A percentile compares a stretch with the other conserved stretches of the same genome.
Conservation (phyloP, 352 stramenopile species). For the Phytophthora palmivora region DNA sequence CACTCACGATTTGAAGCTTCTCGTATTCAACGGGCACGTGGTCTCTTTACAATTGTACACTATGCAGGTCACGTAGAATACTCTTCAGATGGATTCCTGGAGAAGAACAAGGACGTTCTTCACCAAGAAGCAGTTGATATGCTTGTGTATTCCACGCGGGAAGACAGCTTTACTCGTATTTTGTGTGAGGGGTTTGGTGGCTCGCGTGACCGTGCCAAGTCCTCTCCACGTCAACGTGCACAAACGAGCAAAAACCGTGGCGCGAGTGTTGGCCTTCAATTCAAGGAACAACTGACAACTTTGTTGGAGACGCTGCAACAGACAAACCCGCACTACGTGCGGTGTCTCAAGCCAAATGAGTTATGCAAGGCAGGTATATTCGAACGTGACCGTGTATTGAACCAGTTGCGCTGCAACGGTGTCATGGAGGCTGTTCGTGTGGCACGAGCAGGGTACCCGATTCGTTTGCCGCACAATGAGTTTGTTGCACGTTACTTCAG, state of each 20-base stretch:
- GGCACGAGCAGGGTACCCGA: conserved; percentile 82
- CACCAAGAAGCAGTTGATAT: conserved; percentile 86
- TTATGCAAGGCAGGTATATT: conserved; percentile 63
- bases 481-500: conserved; percentile 84
- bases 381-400: conserved; percentile 72
- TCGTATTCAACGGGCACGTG: conserved; percentile 76
- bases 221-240: conserved; percentile 63
- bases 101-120: conserved; percentile 90
- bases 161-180: conserved; percentile 78
- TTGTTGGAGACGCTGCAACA: conserved; percentile 76
- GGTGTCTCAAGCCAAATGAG: conserved; percentile 92
- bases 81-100: conserved; percentile 73
- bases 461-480: conserved; percentile 77
- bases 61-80: conserved; percentile 88
- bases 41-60: conserved; percentile 81
- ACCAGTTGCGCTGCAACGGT: conserved; percentile 88
- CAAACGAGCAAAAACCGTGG: conserved; percentile 72
- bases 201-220: conserved; percentile 49
- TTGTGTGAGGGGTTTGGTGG: conserved; percentile 72
- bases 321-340: conserved; percentile 89
- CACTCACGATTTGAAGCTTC: conserved; percentile 76
- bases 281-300: conserved; percentile 84
- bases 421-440: conserved; percentile 90
- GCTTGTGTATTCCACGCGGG: conserved; percentile 70
- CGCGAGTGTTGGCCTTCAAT: conserved; percentile 85